A percentile compares a stretch with the other conserved stretches of the same genome.
These are phyloP conservation scores for Mortierella sp. DNA, from an alignment of 371 early-diverging fungal genomes.

Conservation along the genomic window DNA sequence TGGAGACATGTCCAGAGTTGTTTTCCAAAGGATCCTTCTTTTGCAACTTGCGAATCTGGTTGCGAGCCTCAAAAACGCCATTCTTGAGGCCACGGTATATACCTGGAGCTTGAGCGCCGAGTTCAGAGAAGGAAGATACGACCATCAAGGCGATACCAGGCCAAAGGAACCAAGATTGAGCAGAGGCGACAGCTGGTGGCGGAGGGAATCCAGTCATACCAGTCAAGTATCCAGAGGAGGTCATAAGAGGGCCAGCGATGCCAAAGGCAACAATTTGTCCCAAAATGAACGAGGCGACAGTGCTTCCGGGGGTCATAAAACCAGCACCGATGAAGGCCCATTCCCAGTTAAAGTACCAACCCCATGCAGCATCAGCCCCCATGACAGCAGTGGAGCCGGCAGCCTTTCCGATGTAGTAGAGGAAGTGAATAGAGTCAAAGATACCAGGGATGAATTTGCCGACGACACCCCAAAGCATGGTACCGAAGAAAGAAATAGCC, in stretches of 20 bases:
- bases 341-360: conserved; percentile 67
- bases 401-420: conserved; percentile 69
- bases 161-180: conserved; percentile 72
- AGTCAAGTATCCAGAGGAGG: conserved; percentile 58
- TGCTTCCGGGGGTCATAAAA: conserved; percentile 71
- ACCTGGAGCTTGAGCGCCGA: conserved; percentile 59
- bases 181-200: conserved; percentile 52
- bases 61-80: conserved; percentile 38
- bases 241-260: conserved; percentile 60
- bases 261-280: conserved; percentile 68
- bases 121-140: conserved; percentile 71
- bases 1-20: conserved; percentile 24
- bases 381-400: conserved; percentile 61
- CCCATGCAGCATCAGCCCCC: conserved; percentile 70
- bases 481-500: conserved; percentile 61
- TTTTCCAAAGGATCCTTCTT: conserved; percentile 38
- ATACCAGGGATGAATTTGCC: conserved; percentile 72
- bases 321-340: conserved; percentile 82
- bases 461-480: conserved; percentile 63
- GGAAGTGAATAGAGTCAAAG: conserved; percentile 67
- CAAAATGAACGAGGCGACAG: conserved; percentile 67
- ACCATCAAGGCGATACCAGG: conserved; percentile 83
- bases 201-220: conserved; percentile 52
- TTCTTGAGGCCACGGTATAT: conserved; percentile 66
- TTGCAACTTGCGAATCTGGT: conserved; percentile 31